Base-by-base conservation (phyloP, 306 rosid genomes). In the Echinosophora koreensis region DNA sequence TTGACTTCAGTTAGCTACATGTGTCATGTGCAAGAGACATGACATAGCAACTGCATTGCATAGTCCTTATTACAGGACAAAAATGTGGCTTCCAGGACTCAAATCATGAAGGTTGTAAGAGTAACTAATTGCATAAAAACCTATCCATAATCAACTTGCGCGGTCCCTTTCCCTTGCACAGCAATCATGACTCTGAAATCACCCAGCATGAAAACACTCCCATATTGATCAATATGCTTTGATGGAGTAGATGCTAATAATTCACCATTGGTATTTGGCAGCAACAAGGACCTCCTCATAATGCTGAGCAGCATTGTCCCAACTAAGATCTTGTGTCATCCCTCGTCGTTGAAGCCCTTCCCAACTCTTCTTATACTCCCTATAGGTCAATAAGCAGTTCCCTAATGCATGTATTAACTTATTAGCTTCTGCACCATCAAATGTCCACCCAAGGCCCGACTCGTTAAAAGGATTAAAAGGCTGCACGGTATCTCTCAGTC, bases 341-440 rank as follows among this genome's bases (percentile, higher is more conserved):
- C 99, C 99, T 66, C 99, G 91, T 83, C 76, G 79, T 78, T 95
- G 99, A 51, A 95, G 84, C 77, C 99, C 99, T 87, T 91, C 91
- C 99, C 99, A 95, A 52, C 98, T 95, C 84, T 89, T 63, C 87
- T 91, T 91, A 83, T 78, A 95, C 70, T 95, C 84, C 30, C 89
- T 64, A 75, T 74, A 91, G 5, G 99, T 95, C 66, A 17, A 63
- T 15, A 95, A 73, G 79, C 98, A 92, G 89, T 89, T 95, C 69
- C 89, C 90, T 66, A 95, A 81, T 9, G 99, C 91, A 3, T 93
- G 14, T 59, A 80, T 88, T 34, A 95, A 81, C 89, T 84, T 91
- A 14, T 74, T 38, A 38, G 90, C 37, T 22, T 95, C 98, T 0
- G 99, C 98, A 0, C 96, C 76, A 22, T 89, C 99, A 37, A 95